Base-by-base conservation (phyloP, 1,284 basidiomycete genomes). In the Cutaneotrichosporon sp. region DNA sequence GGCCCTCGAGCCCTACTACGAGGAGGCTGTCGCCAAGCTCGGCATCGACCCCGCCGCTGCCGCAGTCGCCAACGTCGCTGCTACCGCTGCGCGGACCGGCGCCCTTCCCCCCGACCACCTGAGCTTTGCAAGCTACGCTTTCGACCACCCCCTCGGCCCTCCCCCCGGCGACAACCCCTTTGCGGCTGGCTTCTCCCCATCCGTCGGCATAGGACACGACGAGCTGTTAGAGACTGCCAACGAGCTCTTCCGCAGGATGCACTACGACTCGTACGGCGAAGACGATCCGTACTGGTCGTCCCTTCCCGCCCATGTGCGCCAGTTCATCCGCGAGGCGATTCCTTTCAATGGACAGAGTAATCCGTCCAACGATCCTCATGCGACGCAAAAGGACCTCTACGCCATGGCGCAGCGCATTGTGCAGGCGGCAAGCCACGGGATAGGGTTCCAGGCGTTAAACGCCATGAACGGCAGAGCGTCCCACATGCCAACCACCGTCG, bases 321-420 rank as follows among this genome's bases (percentile, higher is more conserved):
- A 83, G 47, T 85, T 85, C 68, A 84, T 86, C 51, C 77, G 83
- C 58, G 83, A 84, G 59, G 84, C 84, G 16, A 79, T 86, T 3
- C 84, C 84, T 1, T 78, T 82, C 63, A 67, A 69, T 47, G 67
- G 60, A 9, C 61, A 67, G n/a, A 68, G 69, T 53, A 69, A 72
- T 52, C 63, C 63, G 27, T 60, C 68, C 49, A 70, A 69, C 49
- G 67, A 72, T 33, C 62, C 69, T 43, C 67, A 70, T 47, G 68
- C 71, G 27, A 74, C 75, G 55, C 74, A 79, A 62, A 68, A 72
- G 52, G 75, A 85, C 34, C 86, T 88, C 84, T 86, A 87, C 71
- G 83, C 85, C 59, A 84, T 87, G 69, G 87, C 87, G 34, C 87
- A 88, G 70, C 86, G 86, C 73, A 85, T 87, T 73, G 82, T 86